Conservation (phyloP, 805 yeast species). For the Yamadazyma sp. region DNA sequence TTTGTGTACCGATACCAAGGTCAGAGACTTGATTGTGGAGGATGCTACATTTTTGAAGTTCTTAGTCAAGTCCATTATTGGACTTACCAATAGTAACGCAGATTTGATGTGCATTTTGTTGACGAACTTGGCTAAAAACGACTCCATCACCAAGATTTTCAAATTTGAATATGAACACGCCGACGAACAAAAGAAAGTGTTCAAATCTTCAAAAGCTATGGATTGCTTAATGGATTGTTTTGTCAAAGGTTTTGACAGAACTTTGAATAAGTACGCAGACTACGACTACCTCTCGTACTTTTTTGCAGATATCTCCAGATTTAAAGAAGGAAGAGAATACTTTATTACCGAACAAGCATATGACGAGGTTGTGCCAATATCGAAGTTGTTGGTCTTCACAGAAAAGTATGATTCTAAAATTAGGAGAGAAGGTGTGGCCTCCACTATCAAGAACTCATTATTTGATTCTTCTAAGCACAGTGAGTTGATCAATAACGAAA, state of each 20-base stretch:
- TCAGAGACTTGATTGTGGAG: constrained; percentile 64
- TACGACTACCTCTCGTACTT: constrained; percentile 84
- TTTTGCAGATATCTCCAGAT: constrained; percentile 87
- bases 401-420: constrained; percentile 73
- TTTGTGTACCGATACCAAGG: constrained; percentile 65
- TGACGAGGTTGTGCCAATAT: constrained; percentile 74
- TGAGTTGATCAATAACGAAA: constrained; percentile 55
- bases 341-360: constrained; percentile 71
- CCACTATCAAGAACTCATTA: constrained; percentile 85
- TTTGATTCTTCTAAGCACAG: constrained; percentile 75
- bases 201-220: constrained; percentile 57
- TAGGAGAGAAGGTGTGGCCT: constrained; percentile 90
- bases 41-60: constrained; percentile 57
- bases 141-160: constrained; percentile 56
- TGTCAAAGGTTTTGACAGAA: constrained; percentile 76
- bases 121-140: constrained; percentile 82
- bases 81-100: constrained; percentile 61
- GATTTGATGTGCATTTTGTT: constrained; percentile 82
- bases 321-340: constrained; percentile 69
- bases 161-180: constrained; percentile 29
- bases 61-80: constrained; percentile 51
- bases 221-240: constrained; percentile 88
- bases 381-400: constrained; percentile 81
- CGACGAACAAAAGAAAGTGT: constrained; percentile 41
- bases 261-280: constrained; percentile 67